Evolutionary conservation across 2,329 filamentous ascomycete genomes (phyloP).

Genomic region (Alternaria brassicae): DNA sequence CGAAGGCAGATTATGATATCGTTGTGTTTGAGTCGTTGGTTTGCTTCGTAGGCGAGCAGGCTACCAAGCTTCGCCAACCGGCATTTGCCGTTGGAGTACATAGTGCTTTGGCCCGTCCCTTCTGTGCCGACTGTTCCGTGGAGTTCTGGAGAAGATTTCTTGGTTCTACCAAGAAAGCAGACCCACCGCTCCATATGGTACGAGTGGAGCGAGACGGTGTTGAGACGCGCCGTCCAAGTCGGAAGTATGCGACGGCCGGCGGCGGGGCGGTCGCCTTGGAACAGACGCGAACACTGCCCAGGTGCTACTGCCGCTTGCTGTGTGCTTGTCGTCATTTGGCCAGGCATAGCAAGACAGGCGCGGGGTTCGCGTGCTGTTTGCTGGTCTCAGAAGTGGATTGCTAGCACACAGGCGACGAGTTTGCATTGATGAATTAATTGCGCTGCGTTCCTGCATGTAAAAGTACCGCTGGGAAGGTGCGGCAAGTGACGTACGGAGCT

Average conservation of each 20-base stretch:
- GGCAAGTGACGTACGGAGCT: conserved; percentile 16
- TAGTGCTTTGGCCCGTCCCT: neutral
- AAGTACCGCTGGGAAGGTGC: neutral
- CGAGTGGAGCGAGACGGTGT: conserved; percentile 16
- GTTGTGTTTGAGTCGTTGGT: neutral
- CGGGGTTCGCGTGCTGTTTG: conserved; percentile 1
- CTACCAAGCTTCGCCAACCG: neutral
- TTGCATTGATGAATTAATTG: neutral
- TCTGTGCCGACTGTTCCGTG: conserved; percentile 4
- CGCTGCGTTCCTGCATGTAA: conserved; percentile 16
- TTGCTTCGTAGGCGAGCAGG: neutral
- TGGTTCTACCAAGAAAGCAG: neutral
- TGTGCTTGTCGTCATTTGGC: conserved; percentile 8
- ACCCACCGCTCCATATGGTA: conserved; percentile 2
- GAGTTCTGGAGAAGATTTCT: neutral
- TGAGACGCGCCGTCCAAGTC: conserved; percentile 16
- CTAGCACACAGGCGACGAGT: neutral
- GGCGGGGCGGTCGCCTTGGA: conserved; percentile 22
- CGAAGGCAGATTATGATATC: conserved; percentile 4
- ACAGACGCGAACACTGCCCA: conserved; percentile 1
- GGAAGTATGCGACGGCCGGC: conserved; percentile 12
- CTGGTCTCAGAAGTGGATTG: neutral
- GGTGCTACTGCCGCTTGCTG: conserved; percentile 14
- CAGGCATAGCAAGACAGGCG: neutral
- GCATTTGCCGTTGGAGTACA: neutral